Percentiles rank a stretch among this genome's conserved stretches.
Evolutionary conservation across 768 basidiomycete species (phyloP).

Genomic region (Agaricus subrufescens): DNA sequence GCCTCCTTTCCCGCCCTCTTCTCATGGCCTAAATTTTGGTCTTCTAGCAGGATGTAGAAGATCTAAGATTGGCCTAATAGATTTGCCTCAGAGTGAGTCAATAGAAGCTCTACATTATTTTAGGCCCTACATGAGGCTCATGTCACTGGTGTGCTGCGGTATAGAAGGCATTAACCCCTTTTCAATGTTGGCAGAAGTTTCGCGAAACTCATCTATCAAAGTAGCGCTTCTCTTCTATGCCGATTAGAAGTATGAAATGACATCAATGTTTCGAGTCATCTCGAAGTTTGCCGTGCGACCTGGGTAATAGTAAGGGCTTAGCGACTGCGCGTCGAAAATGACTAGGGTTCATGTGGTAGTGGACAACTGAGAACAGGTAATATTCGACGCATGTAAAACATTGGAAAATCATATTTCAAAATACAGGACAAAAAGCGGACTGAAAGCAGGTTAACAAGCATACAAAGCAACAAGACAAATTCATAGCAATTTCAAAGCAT

Average conservation of each 20-base stretch:
- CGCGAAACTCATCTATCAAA: background rate
- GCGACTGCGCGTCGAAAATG: no score
- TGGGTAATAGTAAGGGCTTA: no score
- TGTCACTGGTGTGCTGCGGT: background rate
- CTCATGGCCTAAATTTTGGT: background rate
- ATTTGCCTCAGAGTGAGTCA: background rate
- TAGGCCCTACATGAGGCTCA: background rate
- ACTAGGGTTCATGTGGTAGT: no score
- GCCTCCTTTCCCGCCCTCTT: background rate
- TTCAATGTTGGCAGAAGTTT: background rate
- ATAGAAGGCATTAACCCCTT: background rate
- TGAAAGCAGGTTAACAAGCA: no score
- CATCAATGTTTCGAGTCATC: background rate
- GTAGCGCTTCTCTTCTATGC: background rate
- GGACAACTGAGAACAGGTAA: no score
- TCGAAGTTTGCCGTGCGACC: background rate
- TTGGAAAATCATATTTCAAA: no score
- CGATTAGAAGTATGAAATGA: background rate
- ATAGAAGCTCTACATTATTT: background rate
- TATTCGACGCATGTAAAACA: no score
- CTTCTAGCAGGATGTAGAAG: conserved; percentile 3
- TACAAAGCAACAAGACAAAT: no score
- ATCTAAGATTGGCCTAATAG: background rate
- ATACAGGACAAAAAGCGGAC: no score
- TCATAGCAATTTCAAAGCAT: background rate